A percentile compares a stretch with the other conserved stretches of the same genome.
Conservation (phyloP, 2,329 filamentous ascomycete genomes). For the Phymatotrichopsis omnivora region DNA sequence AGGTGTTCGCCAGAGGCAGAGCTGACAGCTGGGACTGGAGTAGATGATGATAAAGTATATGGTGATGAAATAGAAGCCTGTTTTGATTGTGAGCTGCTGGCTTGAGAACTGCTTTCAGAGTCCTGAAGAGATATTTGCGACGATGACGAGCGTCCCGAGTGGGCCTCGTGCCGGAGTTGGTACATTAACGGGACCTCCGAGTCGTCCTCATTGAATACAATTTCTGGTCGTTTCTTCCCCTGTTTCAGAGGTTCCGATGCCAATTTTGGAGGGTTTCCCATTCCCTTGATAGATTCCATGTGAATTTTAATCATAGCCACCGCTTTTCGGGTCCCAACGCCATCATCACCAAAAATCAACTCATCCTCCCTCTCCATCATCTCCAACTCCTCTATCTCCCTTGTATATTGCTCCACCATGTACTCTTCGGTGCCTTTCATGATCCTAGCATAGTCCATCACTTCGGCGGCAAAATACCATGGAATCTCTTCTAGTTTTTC, state of each 20-base stretch:
- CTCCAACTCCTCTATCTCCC: conserved; percentile 64
- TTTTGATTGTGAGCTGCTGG: conserved; percentile 9
- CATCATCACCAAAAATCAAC: conserved; percentile 80
- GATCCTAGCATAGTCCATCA: conserved; percentile 85
- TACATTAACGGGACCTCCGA: conserved; percentile 45
- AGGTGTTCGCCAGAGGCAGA: too few relatives aligned
- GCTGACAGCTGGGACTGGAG: conserved; percentile 32
- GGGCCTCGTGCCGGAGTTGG: conserved; percentile 35
- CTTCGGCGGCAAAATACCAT: conserved; percentile 90
- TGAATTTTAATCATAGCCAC: conserved; percentile 61
- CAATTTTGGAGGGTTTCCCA: conserved; percentile 44
- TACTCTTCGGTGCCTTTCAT: conserved; percentile 92
- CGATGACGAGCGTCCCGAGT: conserved; percentile 36
- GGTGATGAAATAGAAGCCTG: not conserved
- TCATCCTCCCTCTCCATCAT: conserved; percentile 81
- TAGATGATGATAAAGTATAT: conserved; percentile 1
- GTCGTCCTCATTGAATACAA: conserved; percentile 41
- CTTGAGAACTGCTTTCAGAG: too few relatives aligned
- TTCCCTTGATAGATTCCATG: conserved; percentile 62
- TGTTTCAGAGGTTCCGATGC: conserved; percentile 35
- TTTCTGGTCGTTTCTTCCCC: conserved; percentile 41
- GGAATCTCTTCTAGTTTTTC: conserved; percentile 67
- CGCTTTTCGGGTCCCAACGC: conserved; percentile 84
- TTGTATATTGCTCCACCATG: conserved; percentile 68
- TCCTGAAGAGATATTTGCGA: too few relatives aligned